Conservation (phyloP, 2,329 filamentous ascomycete species). For the Penicillium janthinellum region DNA sequence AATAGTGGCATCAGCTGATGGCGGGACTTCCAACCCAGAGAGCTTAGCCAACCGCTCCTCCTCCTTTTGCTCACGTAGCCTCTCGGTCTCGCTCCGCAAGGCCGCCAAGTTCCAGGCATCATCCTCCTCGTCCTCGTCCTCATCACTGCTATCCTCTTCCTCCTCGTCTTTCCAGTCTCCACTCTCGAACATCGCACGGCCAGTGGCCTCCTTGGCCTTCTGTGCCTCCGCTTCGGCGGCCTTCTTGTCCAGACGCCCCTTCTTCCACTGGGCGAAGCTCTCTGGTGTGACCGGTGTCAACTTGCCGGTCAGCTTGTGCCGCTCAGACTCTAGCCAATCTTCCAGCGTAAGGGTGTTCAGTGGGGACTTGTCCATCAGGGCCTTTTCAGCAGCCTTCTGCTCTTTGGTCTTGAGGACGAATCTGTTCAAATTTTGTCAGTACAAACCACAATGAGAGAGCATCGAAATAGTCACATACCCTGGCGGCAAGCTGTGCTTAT, state of each 20-base stretch:
- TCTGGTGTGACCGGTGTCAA: slow-evolving; percentile 94
- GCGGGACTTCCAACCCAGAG: slow-evolving; percentile 30
- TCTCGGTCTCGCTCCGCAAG: slow-evolving; percentile 82
- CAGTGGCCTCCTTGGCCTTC: slow-evolving; percentile 92
- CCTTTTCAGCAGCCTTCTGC: slow-evolving; percentile 92
- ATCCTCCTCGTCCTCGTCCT: slow-evolving; percentile 58
- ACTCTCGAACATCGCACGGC: slow-evolving; percentile 92
- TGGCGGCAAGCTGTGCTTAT: slow-evolving; percentile 90
- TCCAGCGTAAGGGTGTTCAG: slow-evolving; percentile 92
- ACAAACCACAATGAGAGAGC: neutral
- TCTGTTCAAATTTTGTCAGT: slow-evolving; percentile 49
- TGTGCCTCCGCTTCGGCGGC: slow-evolving; percentile 87
- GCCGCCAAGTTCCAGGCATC: slow-evolving; percentile 76
- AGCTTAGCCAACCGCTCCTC: slow-evolving; percentile 62
- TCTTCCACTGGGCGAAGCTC: slow-evolving; percentile 95
- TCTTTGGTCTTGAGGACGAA: slow-evolving; percentile 98
- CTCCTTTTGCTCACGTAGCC: slow-evolving; percentile 71
- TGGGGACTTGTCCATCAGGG: slow-evolving; percentile 91
- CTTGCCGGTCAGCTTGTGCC: slow-evolving; percentile 88
- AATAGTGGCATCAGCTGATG: slow-evolving; percentile 21
- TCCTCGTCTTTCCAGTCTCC: slow-evolving; percentile 77
- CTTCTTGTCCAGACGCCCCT: slow-evolving; percentile 92
- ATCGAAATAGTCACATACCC: slow-evolving; percentile 65
- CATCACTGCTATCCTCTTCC: slow-evolving; percentile 61
- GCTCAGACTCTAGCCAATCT: slow-evolving; percentile 94